Evolutionary conservation across 2,329 filamentous ascomycete species (phyloP), one percentile per base, ranked within the genome.

Genomic region (Ustulina deusta): DNA sequence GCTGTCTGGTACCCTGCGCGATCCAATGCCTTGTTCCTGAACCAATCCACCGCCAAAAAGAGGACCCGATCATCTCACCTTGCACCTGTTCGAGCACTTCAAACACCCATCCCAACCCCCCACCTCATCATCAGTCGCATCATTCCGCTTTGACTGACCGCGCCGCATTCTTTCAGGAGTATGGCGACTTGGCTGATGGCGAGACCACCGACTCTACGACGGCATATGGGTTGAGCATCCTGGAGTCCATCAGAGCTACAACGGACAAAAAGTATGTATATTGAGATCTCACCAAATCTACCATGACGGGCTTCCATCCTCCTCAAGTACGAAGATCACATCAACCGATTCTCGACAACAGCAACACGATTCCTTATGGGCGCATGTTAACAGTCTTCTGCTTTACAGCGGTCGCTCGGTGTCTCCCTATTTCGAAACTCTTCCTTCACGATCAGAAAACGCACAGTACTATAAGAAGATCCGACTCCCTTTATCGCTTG

Each of bases 391-490:
- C 77, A 66, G 76, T 69, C 27, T 60, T 66, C 34, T 56, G n/a
- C 49, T 57, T 38, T 58, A 25, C 66, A 92, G 89, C 81, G 92
- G 92, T 69, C 92, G 92, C 54, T 85, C 86, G 9, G 91, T 97
- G 75, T 89, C 92, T 60, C 89, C 86, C 48, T 88, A 89, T 74
- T 97, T 97, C 78, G 89, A 94, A 75, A 85, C 86, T 25, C 87
- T 97, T 17, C 89, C 91, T 25, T 86, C 89, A 61, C 83, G 86
- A 78, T 82, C 87, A 68, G 82, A 84, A 70, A 87, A 92, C 72
- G 86, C 90, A 49, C 90, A 92, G 22, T 97, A 97, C 80, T 97
- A 95, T 80, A 85, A 90, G 74, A 85, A 87, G 71, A 93, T 92
- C 68, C 87, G 89, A 71, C 87, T 97, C 77, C 94, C 94, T 1